These are phyloP conservation scores for Ceratobasidium sp. DNA, from an alignment of 1,284 basidiomycete species.

Conservation along the genomic window DNA sequence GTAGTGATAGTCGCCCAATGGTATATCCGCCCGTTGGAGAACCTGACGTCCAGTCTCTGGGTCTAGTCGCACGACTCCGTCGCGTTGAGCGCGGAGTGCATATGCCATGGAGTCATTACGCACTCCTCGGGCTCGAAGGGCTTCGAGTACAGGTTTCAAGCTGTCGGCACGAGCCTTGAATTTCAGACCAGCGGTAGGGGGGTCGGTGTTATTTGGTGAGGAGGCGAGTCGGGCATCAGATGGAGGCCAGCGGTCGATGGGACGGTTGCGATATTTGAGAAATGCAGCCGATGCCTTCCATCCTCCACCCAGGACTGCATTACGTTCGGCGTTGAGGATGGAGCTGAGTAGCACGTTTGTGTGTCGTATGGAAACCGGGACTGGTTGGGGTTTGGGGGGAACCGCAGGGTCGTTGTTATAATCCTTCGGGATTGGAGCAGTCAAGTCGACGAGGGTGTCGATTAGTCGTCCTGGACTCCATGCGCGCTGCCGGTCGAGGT, in stretches of 20 bases:
- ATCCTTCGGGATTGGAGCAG: conserved; percentile 8
- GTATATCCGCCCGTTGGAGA: conserved; percentile 20
- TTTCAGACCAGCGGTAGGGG: conserved; percentile 23
- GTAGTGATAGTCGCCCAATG: conserved; percentile 26
- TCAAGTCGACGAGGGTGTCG: conserved; percentile 32
- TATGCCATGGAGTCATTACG: conserved; percentile 34
- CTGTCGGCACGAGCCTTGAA: background rate
- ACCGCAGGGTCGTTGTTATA: conserved; percentile 13
- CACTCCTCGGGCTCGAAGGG: conserved; percentile 28
- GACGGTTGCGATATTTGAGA: conserved; percentile 27
- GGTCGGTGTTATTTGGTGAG: background rate
- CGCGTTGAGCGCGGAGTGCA: conserved; percentile 25
- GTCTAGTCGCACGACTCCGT: conserved; percentile 29
- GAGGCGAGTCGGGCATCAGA: conserved; percentile 13
- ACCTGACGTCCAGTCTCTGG: conserved; percentile 24
- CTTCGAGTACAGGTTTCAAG: background rate
- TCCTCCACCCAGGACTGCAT: conserved; percentile 7
- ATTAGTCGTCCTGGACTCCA: conserved; percentile 29
- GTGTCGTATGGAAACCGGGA: conserved; percentile 31
- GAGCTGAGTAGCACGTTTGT: conserved; percentile 30
- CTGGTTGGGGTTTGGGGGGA: conserved; percentile 3
- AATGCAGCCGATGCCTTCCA: conserved; percentile 36
- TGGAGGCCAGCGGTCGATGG: conserved; percentile 2
- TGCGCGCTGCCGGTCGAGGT: conserved; percentile 29
- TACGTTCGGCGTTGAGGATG: conserved; percentile 19